These are phyloP conservation scores for Lentinula raphanica DNA, from an alignment of 768 basidiomycete genomes.

Conservation along the genomic window DNA sequence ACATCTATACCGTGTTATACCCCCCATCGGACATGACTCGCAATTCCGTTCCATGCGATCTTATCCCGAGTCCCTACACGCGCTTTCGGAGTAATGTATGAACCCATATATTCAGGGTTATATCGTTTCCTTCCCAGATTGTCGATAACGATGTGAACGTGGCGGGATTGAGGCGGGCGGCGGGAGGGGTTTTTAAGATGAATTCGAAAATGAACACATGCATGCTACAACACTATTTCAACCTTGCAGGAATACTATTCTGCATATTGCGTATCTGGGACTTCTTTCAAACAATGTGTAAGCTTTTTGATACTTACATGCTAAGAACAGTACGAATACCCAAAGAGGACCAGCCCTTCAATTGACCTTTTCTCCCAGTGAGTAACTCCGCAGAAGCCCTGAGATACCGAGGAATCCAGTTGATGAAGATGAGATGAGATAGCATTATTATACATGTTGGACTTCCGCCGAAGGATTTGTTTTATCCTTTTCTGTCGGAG, in stretches of 20 bases:
- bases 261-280: too few species aligned
- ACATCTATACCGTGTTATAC: not conserved
- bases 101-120: not conserved
- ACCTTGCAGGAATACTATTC: too few species aligned
- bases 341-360: too few species aligned
- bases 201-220: too few species aligned
- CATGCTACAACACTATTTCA: too few species aligned
- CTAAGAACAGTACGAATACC: too few species aligned
- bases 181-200: too few species aligned
- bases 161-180: too few species aligned
- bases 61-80: too few species aligned
- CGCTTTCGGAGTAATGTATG: not conserved
- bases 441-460: not conserved
- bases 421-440: not conserved
- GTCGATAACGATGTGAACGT: too few species aligned
- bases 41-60: not conserved
- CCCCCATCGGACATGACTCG: not conserved
- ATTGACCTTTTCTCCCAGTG: not conserved
- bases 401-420: not conserved
- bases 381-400: not conserved
- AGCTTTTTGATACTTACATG: too few species aligned
- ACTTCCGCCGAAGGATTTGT: not conserved
- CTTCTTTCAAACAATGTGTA: too few species aligned
- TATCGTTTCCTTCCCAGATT: not conserved
- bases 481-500: not conserved